Conservation (phyloP, 2,329 filamentous ascomycete species). For the Rhynchosporium secalis region DNA sequence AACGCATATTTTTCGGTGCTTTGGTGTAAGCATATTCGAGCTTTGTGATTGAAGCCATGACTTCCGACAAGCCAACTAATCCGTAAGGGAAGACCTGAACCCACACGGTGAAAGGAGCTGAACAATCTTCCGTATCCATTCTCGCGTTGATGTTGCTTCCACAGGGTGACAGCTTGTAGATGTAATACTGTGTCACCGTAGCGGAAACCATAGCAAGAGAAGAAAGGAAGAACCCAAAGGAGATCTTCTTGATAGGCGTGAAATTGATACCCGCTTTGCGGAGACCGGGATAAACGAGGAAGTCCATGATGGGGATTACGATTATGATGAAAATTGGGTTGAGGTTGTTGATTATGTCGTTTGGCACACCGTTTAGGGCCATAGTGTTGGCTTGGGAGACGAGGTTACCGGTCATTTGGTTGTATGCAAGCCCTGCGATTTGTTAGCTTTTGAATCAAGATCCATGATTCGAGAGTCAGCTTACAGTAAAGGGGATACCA, state of each 20-base stretch:
- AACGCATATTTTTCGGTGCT: constrained; percentile 68
- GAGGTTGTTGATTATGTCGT: constrained; percentile 60
- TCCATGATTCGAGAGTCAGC: too few relatives aligned
- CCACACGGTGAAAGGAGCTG: constrained; percentile 52
- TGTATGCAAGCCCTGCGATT: constrained; percentile 31
- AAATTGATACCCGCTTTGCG: constrained; percentile 53
- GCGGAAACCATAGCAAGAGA: constrained; percentile 57
- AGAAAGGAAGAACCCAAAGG: constrained; percentile 55
- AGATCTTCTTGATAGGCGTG: constrained; percentile 56
- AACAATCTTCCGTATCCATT: constrained; percentile 37
- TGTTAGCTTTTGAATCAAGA: too few relatives aligned
- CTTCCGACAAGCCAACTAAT: constrained; percentile 58
- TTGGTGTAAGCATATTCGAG: constrained; percentile 75
- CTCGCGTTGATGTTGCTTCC: constrained; percentile 48
- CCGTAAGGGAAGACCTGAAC: constrained; percentile 52
- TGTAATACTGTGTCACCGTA: constrained; percentile 55
- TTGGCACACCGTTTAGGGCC: constrained; percentile 53
- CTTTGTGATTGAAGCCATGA: constrained; percentile 65
- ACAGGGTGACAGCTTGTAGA: constrained; percentile 57
- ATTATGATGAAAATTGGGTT: constrained; percentile 61
- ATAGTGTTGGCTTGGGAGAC: constrained; percentile 58
- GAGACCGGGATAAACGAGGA: constrained; percentile 58
- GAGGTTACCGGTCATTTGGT: constrained; percentile 67
- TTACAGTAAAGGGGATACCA: constrained; percentile 63
- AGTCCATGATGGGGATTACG: constrained; percentile 52